Evolutionary conservation across 495 filamentous ascomycete species (phyloP).

Genomic region (Talaromyces thailandensis): DNA sequence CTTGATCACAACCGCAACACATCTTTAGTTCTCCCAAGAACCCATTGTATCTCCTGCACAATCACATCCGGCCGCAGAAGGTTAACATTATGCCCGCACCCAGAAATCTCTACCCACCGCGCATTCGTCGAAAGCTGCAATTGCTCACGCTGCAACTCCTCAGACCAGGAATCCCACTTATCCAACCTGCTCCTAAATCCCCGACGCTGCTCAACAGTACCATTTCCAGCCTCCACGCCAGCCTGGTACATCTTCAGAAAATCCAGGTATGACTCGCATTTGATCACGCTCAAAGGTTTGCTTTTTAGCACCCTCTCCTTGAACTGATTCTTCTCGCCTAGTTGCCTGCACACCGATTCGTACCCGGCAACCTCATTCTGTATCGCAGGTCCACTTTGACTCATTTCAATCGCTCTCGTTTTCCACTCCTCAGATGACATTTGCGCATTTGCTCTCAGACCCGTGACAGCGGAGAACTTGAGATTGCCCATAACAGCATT

Average conservation of each 20-base stretch:
- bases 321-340: slow-evolving; percentile 26
- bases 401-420: slow-evolving; percentile 23
- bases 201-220: slow-evolving; percentile 18
- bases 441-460: slow-evolving; percentile 15
- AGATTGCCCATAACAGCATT: slow-evolving; percentile 22
- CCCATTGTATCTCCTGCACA: slow-evolving; percentile 37
- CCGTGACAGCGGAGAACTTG: slow-evolving; percentile 22
- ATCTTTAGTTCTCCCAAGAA: slow-evolving; percentile 9
- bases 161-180: slow-evolving; percentile 26
- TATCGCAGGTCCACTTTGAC: slow-evolving; percentile 13
- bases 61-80: slow-evolving; percentile 37
- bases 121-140: slow-evolving; percentile 25
- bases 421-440: slow-evolving; percentile 29
- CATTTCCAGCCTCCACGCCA: slow-evolving; percentile 25
- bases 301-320: slow-evolving; percentile 17
- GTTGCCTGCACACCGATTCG: slow-evolving; percentile 15
- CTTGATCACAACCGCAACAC: background rate
- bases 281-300: slow-evolving; percentile 30
- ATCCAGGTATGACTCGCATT: slow-evolving; percentile 21
- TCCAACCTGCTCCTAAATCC: slow-evolving; percentile 24
- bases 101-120: slow-evolving; percentile 28
- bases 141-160: slow-evolving; percentile 35
- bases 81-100: slow-evolving; percentile 43
- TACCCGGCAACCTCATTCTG: slow-evolving; percentile 13
- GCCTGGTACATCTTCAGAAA: slow-evolving; percentile 23